Evolutionary conservation across 2,329 filamentous ascomycete genomes (phyloP), one percentile per base, ranked within the genome.

Genomic region (Aspergillus neoniger): DNA sequence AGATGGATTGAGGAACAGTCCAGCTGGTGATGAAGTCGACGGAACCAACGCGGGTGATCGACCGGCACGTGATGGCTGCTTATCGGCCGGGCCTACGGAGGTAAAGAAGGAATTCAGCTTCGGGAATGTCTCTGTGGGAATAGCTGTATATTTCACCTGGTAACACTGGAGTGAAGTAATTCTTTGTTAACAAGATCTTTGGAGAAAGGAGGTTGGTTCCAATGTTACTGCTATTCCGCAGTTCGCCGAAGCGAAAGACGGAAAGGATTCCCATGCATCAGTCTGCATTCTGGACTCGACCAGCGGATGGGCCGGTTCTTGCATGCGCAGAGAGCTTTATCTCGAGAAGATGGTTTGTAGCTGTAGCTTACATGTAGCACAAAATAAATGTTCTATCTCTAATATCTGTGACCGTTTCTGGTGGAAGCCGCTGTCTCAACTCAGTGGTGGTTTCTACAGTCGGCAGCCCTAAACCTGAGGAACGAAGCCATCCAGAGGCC

Each of bases 31-130:
- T 58, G 66, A 63, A 58, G 61, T 55, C 53, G 53, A 17, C 53
- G 64, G 64, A 52, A 67, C 62, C 61, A 58, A 60, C 58, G 51
- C 64, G 71, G 70, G 65, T 68, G 66, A 69, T 66, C 68, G 60
- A 50, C 63, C 64, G 56, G 62, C 73, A 75, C 72, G 73, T 75
- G 73, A 73, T 70, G 58, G 50, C 49, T 55, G 55, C 65, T 66
- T 70, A 68, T 71, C 65, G 57, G 65, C 38, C 36, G 47, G 17
- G 43, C 38, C 23, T 51, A 28, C 52, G 41, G 41, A 44, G 17
- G 10, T 28, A 28, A 10, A 23, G n/a, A 43, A 21, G 19, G 7
- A 4, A 44, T 44, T 19, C 19, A 44, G 10, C 19, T 19, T 12
- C 3, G 10, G 41, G 19, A 21, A 12, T 15, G 12, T 14, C 41